phyloP scores from a whole-genome alignment of 768 basidiomycete genomes.

The Gymnopilus dilepis region DNA sequence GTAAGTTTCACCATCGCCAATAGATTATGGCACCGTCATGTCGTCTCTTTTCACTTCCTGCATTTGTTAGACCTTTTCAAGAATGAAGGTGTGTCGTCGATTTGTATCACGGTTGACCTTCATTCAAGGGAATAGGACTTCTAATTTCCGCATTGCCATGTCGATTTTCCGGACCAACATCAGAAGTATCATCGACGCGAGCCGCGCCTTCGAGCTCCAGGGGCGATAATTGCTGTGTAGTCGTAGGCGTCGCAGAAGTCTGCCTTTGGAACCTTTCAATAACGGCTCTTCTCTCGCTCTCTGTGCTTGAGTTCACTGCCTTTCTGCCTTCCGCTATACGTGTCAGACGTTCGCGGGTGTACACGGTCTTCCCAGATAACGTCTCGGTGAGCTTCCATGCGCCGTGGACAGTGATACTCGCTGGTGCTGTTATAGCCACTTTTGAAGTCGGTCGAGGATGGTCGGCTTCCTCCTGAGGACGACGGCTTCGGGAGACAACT shows the following conservation, averaged over 20 bases:
- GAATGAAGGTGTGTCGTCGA: too few species aligned
- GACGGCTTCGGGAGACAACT: constrained; percentile 13
- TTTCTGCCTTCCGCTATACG: constrained; percentile 46
- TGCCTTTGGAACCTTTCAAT: constrained; percentile 44
- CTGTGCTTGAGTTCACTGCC: constrained; percentile 39
- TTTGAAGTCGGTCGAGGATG: neutral
- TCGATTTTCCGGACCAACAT: too few species aligned
- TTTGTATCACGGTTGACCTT: too few species aligned
- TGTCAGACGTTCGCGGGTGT: constrained; percentile 39
- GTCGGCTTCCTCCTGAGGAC: neutral
- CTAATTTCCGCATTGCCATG: too few species aligned
- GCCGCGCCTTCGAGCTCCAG: constrained; percentile 25
- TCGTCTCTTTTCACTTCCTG: too few species aligned
- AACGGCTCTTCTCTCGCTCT: constrained; percentile 37
- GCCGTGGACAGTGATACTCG: constrained; percentile 29
- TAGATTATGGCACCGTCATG: too few species aligned
- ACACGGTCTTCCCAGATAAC: constrained; percentile 34
- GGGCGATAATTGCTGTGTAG: constrained; percentile 40
- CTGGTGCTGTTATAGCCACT: neutral
- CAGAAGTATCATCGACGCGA: neutral
- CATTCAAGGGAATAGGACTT: too few species aligned
- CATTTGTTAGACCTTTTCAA: too few species aligned
- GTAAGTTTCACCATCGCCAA: too few species aligned
- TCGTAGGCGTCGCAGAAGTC: constrained; percentile 29
- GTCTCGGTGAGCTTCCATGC: constrained; percentile 43